Base-by-base conservation (phyloP, 2,329 filamentous ascomycete species). In the Xylariomycetidae sp. region DNA sequence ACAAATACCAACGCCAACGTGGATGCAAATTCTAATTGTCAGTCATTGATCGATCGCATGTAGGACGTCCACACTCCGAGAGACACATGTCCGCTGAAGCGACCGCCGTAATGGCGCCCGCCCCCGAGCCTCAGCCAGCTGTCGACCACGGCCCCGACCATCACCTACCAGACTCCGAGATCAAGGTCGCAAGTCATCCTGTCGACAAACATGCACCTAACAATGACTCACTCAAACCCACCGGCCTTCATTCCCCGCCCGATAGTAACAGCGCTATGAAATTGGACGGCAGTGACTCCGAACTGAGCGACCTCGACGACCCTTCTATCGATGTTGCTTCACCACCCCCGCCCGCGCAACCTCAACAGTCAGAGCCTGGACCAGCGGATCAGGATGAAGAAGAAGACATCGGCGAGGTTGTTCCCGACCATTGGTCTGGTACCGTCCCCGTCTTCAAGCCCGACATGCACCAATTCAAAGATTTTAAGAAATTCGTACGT, bases 371-470 rank as follows among this genome's bases (percentile, higher is more conserved):
- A n/a, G n/a, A n/a, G n/a, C n/a, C n/a, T n/a, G n/a, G n/a, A n/a
- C n/a, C n/a, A n/a, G 45, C 54, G 27, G 46, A 71, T 35, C 74
- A 75, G 27, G 81, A 86, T 15, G 48, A 57, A 27, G 51, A 72
- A 35, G 74, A 77, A 29, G 82, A 88, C 48, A 81, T 85, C 49
- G 85, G 84, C 47, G 85, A 92, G 34, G 74, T 94, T 34, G 69
- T 81, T 29, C 90, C 90, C 1, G 87, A 89, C 56, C 82, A 95
- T 60, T 96, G 87, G 69, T 94, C 88, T 54, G 89, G 88, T 42
- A 85, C 80, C 42, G 85, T 98, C 22, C 90, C 92, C 7, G 84
- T 98, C 40, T 98, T 98, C 65, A 90, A 82, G 62, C 92, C 92
- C 62, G 90, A 84, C 38, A 94, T 96, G 87, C 76, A 84, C 42